phyloP scores from a whole-genome alignment of 495 filamentous ascomycete genomes.

The Talaromyces thailandensis region DNA sequence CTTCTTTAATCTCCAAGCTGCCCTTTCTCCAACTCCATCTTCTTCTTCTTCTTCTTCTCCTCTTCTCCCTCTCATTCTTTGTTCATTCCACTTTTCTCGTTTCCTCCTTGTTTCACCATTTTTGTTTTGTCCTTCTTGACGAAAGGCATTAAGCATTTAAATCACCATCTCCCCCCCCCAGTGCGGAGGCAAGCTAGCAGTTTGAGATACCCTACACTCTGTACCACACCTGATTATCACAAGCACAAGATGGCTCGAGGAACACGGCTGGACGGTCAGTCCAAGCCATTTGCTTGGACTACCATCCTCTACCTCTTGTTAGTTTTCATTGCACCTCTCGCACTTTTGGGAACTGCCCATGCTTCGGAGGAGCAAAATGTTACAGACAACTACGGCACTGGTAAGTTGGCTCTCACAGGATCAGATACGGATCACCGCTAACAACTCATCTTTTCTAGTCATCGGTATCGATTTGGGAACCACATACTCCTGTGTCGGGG shows the following conservation, averaged over 20 bases:
- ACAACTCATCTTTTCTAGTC: constrained; percentile 32
- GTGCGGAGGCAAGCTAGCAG: not conserved
- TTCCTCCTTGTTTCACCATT: constrained; percentile 1
- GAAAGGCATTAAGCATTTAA: not conserved
- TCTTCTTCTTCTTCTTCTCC: not conserved
- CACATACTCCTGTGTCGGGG: constrained; percentile 93
- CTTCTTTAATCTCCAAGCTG: constrained; percentile 9
- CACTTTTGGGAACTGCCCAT: constrained; percentile 64
- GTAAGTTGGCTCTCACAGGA: constrained; percentile 19
- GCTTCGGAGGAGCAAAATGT: constrained; percentile 60
- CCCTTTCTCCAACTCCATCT: not conserved
- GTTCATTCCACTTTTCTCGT: too few relatives aligned
- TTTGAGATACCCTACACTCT: not conserved
- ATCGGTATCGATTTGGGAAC: constrained; percentile 99
- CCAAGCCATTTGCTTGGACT: constrained; percentile 54
- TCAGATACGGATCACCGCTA: not conserved
- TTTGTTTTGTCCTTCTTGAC: not conserved
- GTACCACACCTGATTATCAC: constrained; percentile 10
- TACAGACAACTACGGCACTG: constrained; percentile 70
- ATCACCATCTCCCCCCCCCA: not conserved
- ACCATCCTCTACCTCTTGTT: constrained; percentile 78
- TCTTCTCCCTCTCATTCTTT: too few relatives aligned
- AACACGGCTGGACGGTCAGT: constrained; percentile 31
- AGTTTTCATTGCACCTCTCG: constrained; percentile 65
- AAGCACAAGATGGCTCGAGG: constrained; percentile 37